Evolutionary conservation across 2,329 filamentous ascomycete genomes (phyloP), one percentile per base, ranked within the genome.

Genomic region (Stachybotrys chlorohalonatus): DNA sequence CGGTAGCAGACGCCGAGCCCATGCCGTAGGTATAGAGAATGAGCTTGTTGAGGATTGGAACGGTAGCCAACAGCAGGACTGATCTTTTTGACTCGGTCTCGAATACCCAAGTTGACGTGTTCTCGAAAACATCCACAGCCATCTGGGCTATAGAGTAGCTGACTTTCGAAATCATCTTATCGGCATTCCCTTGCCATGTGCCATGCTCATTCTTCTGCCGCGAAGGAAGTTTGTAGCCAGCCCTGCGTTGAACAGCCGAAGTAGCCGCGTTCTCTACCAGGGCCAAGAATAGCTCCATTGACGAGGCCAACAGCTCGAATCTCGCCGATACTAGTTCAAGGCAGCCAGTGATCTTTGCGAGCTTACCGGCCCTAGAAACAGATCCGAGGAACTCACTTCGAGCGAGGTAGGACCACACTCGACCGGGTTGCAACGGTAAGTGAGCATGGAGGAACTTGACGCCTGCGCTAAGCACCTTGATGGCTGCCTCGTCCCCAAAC

Each of bases 321-420:
- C 86, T 82, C 52, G 87, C 87, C 5, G 81, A 79, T 2, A 88
- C 83, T 55, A 95, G 80, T 65, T 99, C 94, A 3, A 91, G 82
- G 30, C 84, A 86, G n/a, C 89, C 89, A 3, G 95, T 82, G 52
- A 97, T 85, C 52, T 84, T 84, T 46, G 86, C 83, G 57, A 99
- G 79, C 57, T 87, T 85, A 11, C 90, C 89, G 13, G 85, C 85
- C 58, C 85, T 86, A 9, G 89, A 85, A 60, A 90, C 86, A 6
- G 85, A 82, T 61, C 88, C 87, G 49, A 99, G 77, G 16, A 99
- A 75, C 58, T 86, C 84, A 67, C 90, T 95, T 55, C 90, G 84
- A 4, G 86, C 84, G 63, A 99, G 80, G 67, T 93, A 89, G 4
- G 93, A 91, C 92, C 94, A 97, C 6, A 96, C 85, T 56, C 92